These are phyloP conservation scores for Viridothelium virens DNA, from an alignment of 495 filamentous ascomycete genomes.

Conservation along the genomic window DNA sequence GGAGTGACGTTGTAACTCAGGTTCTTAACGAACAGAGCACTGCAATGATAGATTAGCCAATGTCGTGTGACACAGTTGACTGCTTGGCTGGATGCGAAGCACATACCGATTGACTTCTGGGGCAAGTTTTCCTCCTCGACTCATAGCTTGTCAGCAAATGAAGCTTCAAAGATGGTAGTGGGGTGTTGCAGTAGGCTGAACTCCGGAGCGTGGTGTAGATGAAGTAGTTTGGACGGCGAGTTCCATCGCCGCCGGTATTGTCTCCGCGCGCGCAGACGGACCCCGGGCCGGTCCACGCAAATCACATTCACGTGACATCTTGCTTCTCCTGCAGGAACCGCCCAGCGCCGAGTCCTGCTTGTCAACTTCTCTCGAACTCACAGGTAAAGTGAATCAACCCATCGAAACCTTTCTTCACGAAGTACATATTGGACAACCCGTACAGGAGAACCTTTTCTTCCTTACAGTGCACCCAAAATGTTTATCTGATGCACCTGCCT, in stretches of 20 bases:
- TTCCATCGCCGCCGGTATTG: neutral
- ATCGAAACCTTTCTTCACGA: no score
- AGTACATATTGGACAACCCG: no score
- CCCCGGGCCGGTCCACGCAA: no score
- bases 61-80: neutral
- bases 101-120: constrained; percentile 91
- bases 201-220: neutral
- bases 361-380: no score
- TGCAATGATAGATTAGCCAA: neutral
- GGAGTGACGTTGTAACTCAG: constrained; percentile 94
- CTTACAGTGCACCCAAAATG: no score
- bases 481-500: no score
- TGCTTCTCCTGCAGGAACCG: no score
- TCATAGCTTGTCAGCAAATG: constrained; percentile 53
- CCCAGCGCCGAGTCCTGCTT: no score
- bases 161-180: neutral
- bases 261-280: no score
- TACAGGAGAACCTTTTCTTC: no score
- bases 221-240: neutral
- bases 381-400: no score
- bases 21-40: constrained; percentile 98
- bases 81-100: neutral
- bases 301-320: no score
- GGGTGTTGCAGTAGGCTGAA: neutral
- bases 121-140: constrained; percentile 78